A percentile compares a stretch with the other conserved stretches of the same genome.
phyloP scores from a whole-genome alignment of 2,329 filamentous ascomycete genomes.

The Aspergillus aculeatus region DNA sequence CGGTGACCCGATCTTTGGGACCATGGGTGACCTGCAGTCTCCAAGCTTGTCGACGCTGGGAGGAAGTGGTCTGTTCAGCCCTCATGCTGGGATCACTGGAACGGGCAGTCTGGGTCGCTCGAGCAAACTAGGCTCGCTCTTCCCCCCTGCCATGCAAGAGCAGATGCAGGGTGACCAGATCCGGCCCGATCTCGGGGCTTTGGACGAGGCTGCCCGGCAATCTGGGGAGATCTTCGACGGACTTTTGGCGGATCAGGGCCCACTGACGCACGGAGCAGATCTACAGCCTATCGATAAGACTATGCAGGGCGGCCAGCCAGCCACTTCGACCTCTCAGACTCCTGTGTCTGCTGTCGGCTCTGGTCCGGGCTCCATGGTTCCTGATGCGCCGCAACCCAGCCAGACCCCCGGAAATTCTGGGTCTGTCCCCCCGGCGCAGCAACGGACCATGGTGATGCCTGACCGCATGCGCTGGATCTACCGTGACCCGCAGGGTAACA shows the following conservation, averaged over 20 bases:
- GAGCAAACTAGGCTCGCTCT: conserved; percentile 83
- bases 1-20: conserved; percentile 67
- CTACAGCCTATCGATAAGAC: conserved; percentile 30
- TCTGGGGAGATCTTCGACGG: conserved; percentile 46
- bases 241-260: background rate
- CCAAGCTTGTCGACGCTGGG: conserved; percentile 41
- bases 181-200: conserved; percentile 60
- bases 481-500: conserved; percentile 85
- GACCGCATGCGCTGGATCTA: conserved; percentile 99
- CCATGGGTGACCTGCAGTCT: conserved; percentile 70
- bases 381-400: conserved; percentile 31
- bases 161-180: conserved; percentile 69
- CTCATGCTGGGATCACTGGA: conserved; percentile 52
- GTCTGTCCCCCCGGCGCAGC: conserved; percentile 67
- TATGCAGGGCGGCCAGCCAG: conserved; percentile 29
- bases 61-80: conserved; percentile 61
- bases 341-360: conserved; percentile 38
- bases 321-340: conserved; percentile 36
- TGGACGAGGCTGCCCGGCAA: conserved; percentile 60
- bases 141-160: conserved; percentile 85
- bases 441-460: conserved; percentile 96
- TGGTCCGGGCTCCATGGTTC: conserved; percentile 30
- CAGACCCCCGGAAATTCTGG: conserved; percentile 44
- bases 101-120: conserved; percentile 69
- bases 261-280: conserved; percentile 19